Base-by-base conservation (phyloP, 495 filamentous ascomycete species). In the Daldinia decipiens region DNA sequence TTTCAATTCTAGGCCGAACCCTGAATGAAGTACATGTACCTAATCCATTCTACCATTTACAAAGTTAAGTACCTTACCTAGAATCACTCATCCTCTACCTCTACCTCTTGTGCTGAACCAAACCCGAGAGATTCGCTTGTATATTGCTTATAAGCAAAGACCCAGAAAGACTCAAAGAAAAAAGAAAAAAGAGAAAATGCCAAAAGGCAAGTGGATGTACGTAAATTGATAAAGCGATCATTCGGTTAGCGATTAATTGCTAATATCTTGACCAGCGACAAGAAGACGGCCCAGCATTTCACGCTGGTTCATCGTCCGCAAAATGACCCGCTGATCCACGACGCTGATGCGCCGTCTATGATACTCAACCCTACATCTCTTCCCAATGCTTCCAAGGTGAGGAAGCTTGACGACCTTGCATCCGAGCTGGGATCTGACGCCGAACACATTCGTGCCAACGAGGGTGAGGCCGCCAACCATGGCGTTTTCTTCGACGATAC, bases 251-350 rank as follows among this genome's bases (percentile, higher is more conserved):
- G 6, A 70, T 26, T 29, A 19, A 19, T 32, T 12, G 32, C 64
- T 73, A 32, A 59, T 55, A 31, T 66, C 53, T 40, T 64, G 64
- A 32, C 15, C 72, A 98, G 94, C 75, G 91, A 99, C 83, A 98
- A 98, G 86, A 96, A 96, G 80, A 92, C 86, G 39, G 94, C 96
- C 70, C 91, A 89, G 69, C 95, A 91, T 79, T 99, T 95, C 84
- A 89, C 90, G 68, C 90, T 99, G 76, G 94, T 98, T 72, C 90
- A 98, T 82, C 94, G 96, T 70, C 91, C 95, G 5, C 96, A 98
- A 86, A 91, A 97, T 87, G 96, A 99, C 79, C 96, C 96, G 34
- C 85, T 92, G 67, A 97, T 98, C 76, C 89, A 98, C 84, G 93
- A 98, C 80, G 84, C 88, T 62, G 83, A 87, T 57, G 93, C 93